These are phyloP conservation scores for Pseudogymnoascus sp. DNA, from an alignment of 2,329 filamentous ascomycete genomes.

Conservation along the genomic window DNA sequence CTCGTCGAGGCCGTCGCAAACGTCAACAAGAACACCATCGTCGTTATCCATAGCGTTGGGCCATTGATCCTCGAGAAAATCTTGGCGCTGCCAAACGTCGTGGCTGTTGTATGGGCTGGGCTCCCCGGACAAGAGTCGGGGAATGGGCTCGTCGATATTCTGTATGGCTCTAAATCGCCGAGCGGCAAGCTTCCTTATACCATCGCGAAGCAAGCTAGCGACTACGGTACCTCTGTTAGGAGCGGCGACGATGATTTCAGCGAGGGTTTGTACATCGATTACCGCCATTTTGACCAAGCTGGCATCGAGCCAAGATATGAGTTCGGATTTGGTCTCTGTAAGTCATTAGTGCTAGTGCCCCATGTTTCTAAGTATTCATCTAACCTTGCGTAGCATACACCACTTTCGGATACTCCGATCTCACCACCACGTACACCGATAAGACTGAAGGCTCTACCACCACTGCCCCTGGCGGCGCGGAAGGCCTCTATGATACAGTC, in stretches of 20 bases:
- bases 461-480: slow-evolving; percentile 37
- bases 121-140: slow-evolving; percentile 54
- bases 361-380: not conserved
- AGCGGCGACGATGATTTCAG: slow-evolving; percentile 27
- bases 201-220: slow-evolving; percentile 41
- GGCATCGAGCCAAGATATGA: slow-evolving; percentile 30
- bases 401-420: slow-evolving; percentile 33
- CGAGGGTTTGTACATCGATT: slow-evolving; percentile 44
- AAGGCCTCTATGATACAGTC: slow-evolving; percentile 53
- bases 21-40: slow-evolving; percentile 52
- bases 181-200: slow-evolving; percentile 42
- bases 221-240: slow-evolving; percentile 35
- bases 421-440: slow-evolving; percentile 10
- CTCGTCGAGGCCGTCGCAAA: slow-evolving; percentile 49
- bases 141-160: slow-evolving; percentile 49
- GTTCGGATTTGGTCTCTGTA: slow-evolving; percentile 40
- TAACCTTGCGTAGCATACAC: slow-evolving; percentile 35
- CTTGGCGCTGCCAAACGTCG: slow-evolving; percentile 53
- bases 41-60: slow-evolving; percentile 56
- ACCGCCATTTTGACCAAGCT: slow-evolving; percentile 40
- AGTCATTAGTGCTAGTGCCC: slow-evolving; percentile 1
- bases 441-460: not conserved
- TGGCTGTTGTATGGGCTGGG: slow-evolving; percentile 50
- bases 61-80: slow-evolving; percentile 49
- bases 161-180: slow-evolving; percentile 52